Evolutionary conservation across 2,329 filamentous ascomycete species (phyloP), one percentile per base, ranked within the genome.

Genomic region (Ophiostoma montium): DNA sequence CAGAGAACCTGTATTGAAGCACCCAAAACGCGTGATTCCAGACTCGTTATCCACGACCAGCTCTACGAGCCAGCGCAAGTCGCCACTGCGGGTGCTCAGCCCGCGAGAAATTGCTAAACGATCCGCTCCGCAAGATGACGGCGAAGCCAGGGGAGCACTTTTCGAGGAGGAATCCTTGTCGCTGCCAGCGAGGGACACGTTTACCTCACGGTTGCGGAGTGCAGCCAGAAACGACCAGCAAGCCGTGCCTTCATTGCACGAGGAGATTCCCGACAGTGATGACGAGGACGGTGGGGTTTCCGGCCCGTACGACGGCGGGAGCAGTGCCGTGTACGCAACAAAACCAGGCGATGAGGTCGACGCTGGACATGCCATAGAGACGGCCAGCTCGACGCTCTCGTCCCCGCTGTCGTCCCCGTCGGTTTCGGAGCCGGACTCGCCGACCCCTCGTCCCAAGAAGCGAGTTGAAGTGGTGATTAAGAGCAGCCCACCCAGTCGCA

Each of bases 181-280:
- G 2, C 7, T 42, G 5, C 30, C 23, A 16, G 10, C 23, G 3
- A 30, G 39, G 3, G 39, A 30, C 11, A 30, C 21, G 16, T 4
- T 30, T 13, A 31, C 39, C 2, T 8, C 23, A 30, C 21, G 15
- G 13, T 12, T 18, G 23, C 21, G 9, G 8, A 16, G 35, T 16
- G 13, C 13, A 23, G 23, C 13, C 23, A 16, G 15, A n/a, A 16
- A 8, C 13, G n/a, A 16, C 35, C 15, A n/a, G n/a, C n/a, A 8
- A 35, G 35, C 13, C 3, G 27, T 2, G 11, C 5, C 9, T 23
- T 13, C 41, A n/a, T 44, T 36, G 2, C 49, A 51, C 2, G 70
- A 73, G 50, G 70, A 73, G 50, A 73, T 75, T 30, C 69, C 71
- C 0, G 72, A 75, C 51, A 72, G 71, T 1, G 72, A 75, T 35